These are phyloP conservation scores for Coemansia guatemalensis DNA, from an alignment of 192 early-diverging fungal species.

Conservation along the genomic window DNA sequence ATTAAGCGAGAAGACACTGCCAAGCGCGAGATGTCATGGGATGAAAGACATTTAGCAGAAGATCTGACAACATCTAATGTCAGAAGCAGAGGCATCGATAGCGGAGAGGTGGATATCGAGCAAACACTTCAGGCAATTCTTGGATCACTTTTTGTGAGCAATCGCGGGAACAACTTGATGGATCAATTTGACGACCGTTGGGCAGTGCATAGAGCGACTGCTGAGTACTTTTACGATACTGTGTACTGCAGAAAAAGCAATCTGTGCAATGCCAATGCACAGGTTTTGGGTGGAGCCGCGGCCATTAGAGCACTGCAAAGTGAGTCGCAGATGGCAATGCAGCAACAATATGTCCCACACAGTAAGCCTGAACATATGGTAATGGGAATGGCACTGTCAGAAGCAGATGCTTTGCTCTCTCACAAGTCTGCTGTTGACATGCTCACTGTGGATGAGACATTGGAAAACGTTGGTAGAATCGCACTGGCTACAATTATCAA, in stretches of 20 bases:
- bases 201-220: constrained; percentile 24
- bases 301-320: constrained; percentile 20
- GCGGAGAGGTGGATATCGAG: background rate
- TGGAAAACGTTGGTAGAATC: constrained; percentile 28
- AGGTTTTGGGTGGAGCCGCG: constrained; percentile 38
- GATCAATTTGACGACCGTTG: constrained; percentile 26
- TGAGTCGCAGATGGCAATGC: constrained; percentile 10
- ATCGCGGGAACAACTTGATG: constrained; percentile 4
- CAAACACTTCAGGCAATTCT: too few species aligned
- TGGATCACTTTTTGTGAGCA: too few species aligned
- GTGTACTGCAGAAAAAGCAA: constrained; percentile 23
- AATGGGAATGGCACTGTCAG: constrained; percentile 27
- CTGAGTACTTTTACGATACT: constrained; percentile 34
- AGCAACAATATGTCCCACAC: constrained; percentile 10
- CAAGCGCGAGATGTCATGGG: background rate
- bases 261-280: constrained; percentile 20
- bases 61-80: background rate
- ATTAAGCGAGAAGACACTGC: background rate
- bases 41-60: background rate
- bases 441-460: constrained; percentile 19
- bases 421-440: constrained; percentile 12
- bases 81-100: constrained; percentile 12
- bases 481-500: constrained; percentile 36
- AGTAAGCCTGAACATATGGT: constrained; percentile 25
- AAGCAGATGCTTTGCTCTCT: constrained; percentile 18